Conservation (phyloP, 345 rosid species). For the Eutrema yunnanense region DNA sequence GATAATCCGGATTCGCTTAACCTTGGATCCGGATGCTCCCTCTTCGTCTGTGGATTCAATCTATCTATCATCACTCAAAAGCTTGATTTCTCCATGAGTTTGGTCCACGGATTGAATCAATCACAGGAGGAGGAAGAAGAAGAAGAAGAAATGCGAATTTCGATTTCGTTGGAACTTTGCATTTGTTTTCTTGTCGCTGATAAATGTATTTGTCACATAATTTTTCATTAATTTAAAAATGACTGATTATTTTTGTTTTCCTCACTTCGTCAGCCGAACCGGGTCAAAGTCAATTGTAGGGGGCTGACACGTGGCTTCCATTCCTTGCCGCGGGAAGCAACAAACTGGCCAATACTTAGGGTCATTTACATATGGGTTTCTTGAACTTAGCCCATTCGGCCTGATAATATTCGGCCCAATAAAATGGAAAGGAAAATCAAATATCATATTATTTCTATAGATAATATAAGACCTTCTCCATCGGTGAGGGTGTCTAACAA, state of each 20-base stretch:
- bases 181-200: conserved; percentile 10
- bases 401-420: background rate
- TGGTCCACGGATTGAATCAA: background rate
- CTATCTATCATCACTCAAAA: conserved; percentile 30
- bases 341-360: background rate
- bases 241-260: background rate
- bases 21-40: conserved; percentile 1
- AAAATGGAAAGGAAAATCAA: background rate
- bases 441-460: background rate
- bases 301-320: conserved; percentile 1
- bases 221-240: background rate
- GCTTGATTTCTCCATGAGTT: background rate
- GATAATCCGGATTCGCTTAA: background rate
- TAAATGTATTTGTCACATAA: background rate
- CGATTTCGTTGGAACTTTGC: conserved; percentile 22
- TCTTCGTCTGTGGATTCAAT: background rate
- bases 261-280: background rate
- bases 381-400: background rate
- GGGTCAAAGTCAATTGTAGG: conserved; percentile 13
- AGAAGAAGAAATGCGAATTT: background rate
- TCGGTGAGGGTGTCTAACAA: too few species aligned
- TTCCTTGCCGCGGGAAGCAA: background rate
- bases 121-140: background rate
- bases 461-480: too few species aligned
- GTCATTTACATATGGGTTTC: background rate